These are phyloP conservation scores for Magnaporthiopsis incrustans DNA, from an alignment of 2,329 filamentous ascomycete species.

Conservation along the genomic window DNA sequence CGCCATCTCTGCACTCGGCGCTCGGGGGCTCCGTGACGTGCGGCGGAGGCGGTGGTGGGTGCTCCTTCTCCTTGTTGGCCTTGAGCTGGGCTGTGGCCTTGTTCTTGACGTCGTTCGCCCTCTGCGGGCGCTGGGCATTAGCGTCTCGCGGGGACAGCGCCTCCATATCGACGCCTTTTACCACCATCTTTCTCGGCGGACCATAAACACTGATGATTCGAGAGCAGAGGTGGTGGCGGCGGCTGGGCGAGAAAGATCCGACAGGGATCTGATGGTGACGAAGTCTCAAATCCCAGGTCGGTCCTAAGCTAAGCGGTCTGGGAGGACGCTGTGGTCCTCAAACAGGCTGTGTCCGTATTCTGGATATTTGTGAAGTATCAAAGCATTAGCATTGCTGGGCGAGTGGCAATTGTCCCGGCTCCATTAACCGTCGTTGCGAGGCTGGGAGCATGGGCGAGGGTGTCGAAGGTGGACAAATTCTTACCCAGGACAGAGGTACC, in stretches of 20 bases:
- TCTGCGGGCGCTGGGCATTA: constrained; percentile 46
- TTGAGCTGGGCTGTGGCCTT: constrained; percentile 45
- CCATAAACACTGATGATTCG: neutral
- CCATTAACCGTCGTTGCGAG: neutral
- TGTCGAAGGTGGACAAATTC: neutral
- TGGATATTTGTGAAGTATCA: neutral
- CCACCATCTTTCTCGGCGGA: constrained; percentile 28
- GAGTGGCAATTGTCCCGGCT: neutral
- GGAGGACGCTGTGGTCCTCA: neutral
- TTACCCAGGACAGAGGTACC: neutral
- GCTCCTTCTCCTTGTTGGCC: constrained; percentile 56
- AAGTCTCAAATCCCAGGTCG: neutral
- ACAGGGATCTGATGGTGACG: neutral
- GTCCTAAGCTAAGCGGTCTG: neutral
- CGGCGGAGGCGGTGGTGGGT: constrained; percentile 55
- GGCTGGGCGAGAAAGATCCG: neutral
- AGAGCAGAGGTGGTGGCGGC: neutral
- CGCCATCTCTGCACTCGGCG: constrained; percentile 59
- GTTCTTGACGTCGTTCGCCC: constrained; percentile 40
- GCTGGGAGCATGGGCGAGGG: neutral
- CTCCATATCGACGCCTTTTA: constrained; percentile 50
- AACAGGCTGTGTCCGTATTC: neutral
- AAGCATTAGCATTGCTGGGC: neutral
- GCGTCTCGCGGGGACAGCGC: constrained; percentile 57
- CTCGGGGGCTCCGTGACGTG: constrained; percentile 57